Conservation (phyloP, 192 early-diverging fungal species). For the Backusella liffmaniae region DNA sequence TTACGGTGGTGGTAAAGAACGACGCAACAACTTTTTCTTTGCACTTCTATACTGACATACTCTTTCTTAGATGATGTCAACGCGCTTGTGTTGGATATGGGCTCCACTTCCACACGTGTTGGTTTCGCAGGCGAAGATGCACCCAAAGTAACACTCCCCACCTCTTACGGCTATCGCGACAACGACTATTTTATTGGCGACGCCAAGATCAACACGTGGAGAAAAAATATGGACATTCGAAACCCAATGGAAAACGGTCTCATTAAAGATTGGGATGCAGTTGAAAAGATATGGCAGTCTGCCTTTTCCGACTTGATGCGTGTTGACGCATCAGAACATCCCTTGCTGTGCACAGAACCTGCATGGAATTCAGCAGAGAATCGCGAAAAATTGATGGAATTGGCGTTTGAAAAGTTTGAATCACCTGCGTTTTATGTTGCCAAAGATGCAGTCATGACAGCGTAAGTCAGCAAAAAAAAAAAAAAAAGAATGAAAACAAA, state of each 20-base stretch:
- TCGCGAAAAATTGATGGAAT: constrained; percentile 86
- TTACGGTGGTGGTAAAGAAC: constrained; percentile 37
- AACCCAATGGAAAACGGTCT: constrained; percentile 83
- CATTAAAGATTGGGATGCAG: constrained; percentile 91
- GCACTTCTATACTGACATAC: not conserved
- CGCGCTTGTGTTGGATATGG: constrained; percentile 90
- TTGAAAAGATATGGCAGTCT: constrained; percentile 89
- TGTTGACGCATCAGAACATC: constrained; percentile 81
- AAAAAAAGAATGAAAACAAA: not conserved
- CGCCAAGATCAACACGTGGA: constrained; percentile 66
- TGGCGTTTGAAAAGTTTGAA: constrained; percentile 94
- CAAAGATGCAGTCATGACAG: constrained; percentile 87
- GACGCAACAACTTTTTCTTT: not conserved
- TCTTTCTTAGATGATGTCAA: constrained; percentile 78
- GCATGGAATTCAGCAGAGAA: constrained; percentile 85
- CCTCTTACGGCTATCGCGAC: constrained; percentile 58
- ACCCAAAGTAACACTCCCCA: constrained; percentile 86
- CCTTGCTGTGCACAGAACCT: constrained; percentile 85
- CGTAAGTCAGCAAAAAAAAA: constrained; percentile 49
- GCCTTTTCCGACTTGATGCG: constrained; percentile 69
- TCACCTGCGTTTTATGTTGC: constrained; percentile 93
- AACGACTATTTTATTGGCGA: constrained; percentile 67
- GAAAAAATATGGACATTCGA: constrained; percentile 76
- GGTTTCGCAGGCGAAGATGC: constrained; percentile 96
- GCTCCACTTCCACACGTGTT: constrained; percentile 81